Conservation (phyloP, 140 eudicot species). For the Oenanthe javanica region DNA sequence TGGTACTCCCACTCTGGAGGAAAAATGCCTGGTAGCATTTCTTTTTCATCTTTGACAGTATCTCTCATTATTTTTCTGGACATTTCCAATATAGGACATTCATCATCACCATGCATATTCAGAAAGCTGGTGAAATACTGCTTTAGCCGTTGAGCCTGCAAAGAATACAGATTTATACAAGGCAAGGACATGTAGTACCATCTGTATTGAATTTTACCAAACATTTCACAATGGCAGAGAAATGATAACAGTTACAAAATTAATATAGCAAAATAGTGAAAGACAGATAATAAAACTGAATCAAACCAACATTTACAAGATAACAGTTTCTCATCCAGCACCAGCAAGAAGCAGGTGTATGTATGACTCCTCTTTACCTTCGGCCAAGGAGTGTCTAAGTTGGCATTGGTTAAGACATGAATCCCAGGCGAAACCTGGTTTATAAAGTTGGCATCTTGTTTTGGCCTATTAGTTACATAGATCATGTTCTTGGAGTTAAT, state of each 20-base stretch:
- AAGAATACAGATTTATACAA: not conserved
- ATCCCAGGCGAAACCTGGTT: constrained; percentile 60
- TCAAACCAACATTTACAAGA: not conserved
- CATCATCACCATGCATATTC: constrained; percentile 37
- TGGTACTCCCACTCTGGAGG: constrained; percentile 45
- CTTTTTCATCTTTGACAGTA: constrained; percentile 57
- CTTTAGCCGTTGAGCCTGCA: constrained; percentile 58
- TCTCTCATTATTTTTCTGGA: constrained; percentile 62
- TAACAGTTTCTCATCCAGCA: not conserved
- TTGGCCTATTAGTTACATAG: constrained; percentile 71
- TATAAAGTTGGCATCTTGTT: constrained; percentile 21
- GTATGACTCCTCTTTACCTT: constrained; percentile 31
- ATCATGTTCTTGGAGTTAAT: constrained; percentile 62
- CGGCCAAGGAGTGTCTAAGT: constrained; percentile 62
- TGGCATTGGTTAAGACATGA: constrained; percentile 72
- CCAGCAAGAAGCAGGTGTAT: not conserved
- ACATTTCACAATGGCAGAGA: not conserved
- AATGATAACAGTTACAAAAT: not conserved
- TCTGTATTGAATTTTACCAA: not conserved
- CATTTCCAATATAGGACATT: constrained; percentile 50
- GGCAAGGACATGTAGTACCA: not conserved
- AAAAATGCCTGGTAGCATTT: constrained; percentile 49
- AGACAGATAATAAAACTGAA: not conserved
- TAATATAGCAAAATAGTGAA: not conserved
- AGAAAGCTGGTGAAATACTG: constrained; percentile 37